A percentile compares a stretch with the other conserved stretches of the same genome.
Conservation (phyloP, 495 filamentous ascomycete species). For the Neurospora tetrasperma region DNA sequence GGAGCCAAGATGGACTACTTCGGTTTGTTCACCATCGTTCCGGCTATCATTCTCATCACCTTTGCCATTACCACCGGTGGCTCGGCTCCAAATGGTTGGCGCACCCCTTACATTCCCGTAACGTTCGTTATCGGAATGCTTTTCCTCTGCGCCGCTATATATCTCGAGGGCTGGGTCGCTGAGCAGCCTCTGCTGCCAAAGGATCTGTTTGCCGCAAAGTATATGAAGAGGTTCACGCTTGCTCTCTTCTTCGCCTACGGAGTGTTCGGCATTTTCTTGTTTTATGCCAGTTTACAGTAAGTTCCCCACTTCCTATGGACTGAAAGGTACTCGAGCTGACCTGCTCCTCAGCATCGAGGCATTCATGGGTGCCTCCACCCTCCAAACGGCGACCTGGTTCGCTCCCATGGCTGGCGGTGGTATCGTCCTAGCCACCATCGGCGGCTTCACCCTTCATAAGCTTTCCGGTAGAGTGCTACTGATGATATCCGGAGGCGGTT, state of each 20-base stretch:
- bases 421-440: conserved; percentile 55
- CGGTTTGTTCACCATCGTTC: conserved; percentile 52
- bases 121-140: conserved; percentile 50
- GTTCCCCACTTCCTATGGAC: conserved; percentile 13
- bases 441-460: conserved; percentile 69
- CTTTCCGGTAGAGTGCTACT: conserved; percentile 63
- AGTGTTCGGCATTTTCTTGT: conserved; percentile 62
- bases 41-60: conserved; percentile 59
- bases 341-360: conserved; percentile 44
- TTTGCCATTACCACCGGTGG: conserved; percentile 71
- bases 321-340: not conserved
- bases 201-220: conserved; percentile 63
- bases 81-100: conserved; percentile 59
- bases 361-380: conserved; percentile 52
- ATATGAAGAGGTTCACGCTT: conserved; percentile 56
- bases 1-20: conserved; percentile 40
- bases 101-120: conserved; percentile 59
- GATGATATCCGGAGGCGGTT: conserved; percentile 54
- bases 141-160: conserved; percentile 48
- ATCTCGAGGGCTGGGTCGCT: conserved; percentile 70
- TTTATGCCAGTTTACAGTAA: conserved; percentile 74
- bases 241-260: conserved; percentile 70
- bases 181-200: conserved; percentile 61
- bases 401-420: conserved; percentile 68
- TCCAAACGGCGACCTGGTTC: conserved; percentile 72